phyloP scores from a whole-genome alignment of 2,329 filamentous ascomycete species.

The Amauroascus verrucosus region DNA sequence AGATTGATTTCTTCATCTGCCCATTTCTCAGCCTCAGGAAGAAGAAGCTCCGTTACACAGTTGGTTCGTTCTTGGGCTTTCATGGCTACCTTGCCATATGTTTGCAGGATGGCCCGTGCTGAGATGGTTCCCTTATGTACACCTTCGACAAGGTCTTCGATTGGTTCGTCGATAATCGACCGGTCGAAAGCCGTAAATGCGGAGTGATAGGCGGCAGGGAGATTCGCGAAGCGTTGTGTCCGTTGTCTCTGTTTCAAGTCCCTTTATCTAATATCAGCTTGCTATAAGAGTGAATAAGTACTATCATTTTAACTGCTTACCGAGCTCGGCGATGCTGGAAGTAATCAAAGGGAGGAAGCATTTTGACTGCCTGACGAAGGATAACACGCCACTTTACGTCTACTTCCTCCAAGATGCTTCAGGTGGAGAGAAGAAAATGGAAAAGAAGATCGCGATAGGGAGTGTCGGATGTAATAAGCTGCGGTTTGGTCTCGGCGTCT shows the following conservation, averaged over 20 bases:
- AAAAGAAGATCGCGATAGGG: background rate
- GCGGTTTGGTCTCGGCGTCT: slow-evolving; percentile 1
- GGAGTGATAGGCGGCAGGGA: slow-evolving; percentile 55
- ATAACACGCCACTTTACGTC: background rate
- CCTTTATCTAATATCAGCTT: slow-evolving; percentile 39
- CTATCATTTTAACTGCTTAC: slow-evolving; percentile 37
- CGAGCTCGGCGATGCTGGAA: slow-evolving; percentile 61
- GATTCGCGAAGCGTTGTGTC: slow-evolving; percentile 54
- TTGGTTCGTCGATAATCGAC: slow-evolving; percentile 59
- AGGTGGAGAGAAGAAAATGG: background rate
- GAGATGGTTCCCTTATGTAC: slow-evolving; percentile 59
- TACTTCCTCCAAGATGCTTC: background rate
- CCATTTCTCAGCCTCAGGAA: slow-evolving; percentile 70
- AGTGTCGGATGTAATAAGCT: background rate
- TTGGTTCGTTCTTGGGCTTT: slow-evolving; percentile 80
- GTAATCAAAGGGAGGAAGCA: slow-evolving; percentile 52
- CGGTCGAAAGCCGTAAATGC: slow-evolving; percentile 56
- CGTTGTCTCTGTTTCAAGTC: slow-evolving; percentile 71
- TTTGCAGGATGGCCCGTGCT: slow-evolving; percentile 63
- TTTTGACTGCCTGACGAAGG: slow-evolving; percentile 19
- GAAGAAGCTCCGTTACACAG: slow-evolving; percentile 77
- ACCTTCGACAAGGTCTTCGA: slow-evolving; percentile 65
- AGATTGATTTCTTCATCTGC: slow-evolving; percentile 53
- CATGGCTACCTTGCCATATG: slow-evolving; percentile 78
- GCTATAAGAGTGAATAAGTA: background rate